Conservation (phyloP, 2,329 filamentous ascomycete genomes). For the Fusarium pilosicola region DNA sequence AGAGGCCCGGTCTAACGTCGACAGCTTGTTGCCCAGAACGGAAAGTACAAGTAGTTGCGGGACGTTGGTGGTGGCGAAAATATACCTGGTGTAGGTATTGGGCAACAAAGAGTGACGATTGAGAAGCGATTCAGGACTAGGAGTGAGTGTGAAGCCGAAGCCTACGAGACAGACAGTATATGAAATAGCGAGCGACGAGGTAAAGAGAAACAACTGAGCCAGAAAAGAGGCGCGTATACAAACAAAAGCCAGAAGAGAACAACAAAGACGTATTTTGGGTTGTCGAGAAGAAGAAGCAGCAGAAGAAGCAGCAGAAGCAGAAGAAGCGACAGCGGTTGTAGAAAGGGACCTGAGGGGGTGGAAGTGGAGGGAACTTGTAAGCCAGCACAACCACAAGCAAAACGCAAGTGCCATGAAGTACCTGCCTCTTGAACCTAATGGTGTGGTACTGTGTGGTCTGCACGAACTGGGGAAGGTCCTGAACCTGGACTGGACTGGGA, state of each 20-base stretch:
- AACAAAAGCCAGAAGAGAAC: conserved; percentile 8
- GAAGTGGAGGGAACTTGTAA: conserved; percentile 36
- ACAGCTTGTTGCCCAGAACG: conserved; percentile 32
- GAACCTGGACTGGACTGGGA: neutral
- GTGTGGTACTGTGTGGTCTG: conserved; percentile 24
- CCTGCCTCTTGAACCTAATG: neutral
- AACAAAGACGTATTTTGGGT: conserved; percentile 11
- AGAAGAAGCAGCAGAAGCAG: neutral
- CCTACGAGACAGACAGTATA: neutral
- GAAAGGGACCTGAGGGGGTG: conserved; percentile 23
- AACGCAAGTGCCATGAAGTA: conserved; percentile 21
- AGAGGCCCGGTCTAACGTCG: neutral
- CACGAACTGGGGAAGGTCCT: conserved; percentile 27
- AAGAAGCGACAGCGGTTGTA: conserved; percentile 2
- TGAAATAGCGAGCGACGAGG: conserved; percentile 18
- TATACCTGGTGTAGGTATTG: neutral
- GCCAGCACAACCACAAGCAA: conserved; percentile 17
- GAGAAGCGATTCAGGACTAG: conserved; percentile 18
- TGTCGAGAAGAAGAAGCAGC: conserved; percentile 1
- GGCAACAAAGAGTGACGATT: neutral
- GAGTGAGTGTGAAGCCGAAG: conserved; percentile 24
- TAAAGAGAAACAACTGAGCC: conserved; percentile 13
- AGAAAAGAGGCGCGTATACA: conserved; percentile 21
- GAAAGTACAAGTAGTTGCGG: conserved; percentile 21
- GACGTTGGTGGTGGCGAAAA: conserved; percentile 13